Base-by-base conservation (phyloP, 306 rosid genomes). In the Castanospermum australe region DNA sequence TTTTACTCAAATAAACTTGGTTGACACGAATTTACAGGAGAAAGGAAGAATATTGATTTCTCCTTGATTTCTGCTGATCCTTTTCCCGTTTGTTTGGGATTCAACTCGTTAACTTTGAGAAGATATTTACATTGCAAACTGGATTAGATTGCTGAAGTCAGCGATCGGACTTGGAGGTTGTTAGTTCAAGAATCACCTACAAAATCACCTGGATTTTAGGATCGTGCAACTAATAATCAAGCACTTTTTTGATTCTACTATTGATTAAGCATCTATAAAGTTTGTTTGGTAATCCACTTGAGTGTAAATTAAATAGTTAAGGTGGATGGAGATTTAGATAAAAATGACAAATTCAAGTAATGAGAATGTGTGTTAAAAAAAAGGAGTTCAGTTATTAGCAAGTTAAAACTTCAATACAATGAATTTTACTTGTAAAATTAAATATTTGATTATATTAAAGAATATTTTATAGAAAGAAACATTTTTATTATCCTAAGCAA, bases 91-190 rank as follows among this genome's bases (percentile, higher is more conserved):
- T 28, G 8, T 59, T 25, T 13, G 78, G 74, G 67, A 68, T 75
- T 66, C 41, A 3, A 3, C 30, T 22, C 11, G 18, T 55, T 28
- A 24, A 56, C 35, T 22, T 14, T 30, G 55, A 15, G 15, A 20
- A 67, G 39, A 82, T 35, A 76, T 48, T 75, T 68, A 6, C 24
- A 59, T 25, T 17, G 10, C 22, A 64, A 81, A 51, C 73, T 12
- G 50, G 52, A 38, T 71, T 12, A 61, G 65, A 11, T 35, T 35
- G 42, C 15, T 11, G n/a, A 24, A 52, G 45, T 41, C 47, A 42
- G 17, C 45, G 17, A 44, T 15, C 22, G 56, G 65, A 51, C 6
- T 67, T 66, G 21, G 38, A 17, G 39, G 36, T 62, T 18, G 51
- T 80, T 63, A 7, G 42, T 39, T 38, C 0, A 22, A 24, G 41